These are phyloP conservation scores for Penicillium nordicum DNA, from an alignment of 2,329 filamentous ascomycete species.

Conservation along the genomic window DNA sequence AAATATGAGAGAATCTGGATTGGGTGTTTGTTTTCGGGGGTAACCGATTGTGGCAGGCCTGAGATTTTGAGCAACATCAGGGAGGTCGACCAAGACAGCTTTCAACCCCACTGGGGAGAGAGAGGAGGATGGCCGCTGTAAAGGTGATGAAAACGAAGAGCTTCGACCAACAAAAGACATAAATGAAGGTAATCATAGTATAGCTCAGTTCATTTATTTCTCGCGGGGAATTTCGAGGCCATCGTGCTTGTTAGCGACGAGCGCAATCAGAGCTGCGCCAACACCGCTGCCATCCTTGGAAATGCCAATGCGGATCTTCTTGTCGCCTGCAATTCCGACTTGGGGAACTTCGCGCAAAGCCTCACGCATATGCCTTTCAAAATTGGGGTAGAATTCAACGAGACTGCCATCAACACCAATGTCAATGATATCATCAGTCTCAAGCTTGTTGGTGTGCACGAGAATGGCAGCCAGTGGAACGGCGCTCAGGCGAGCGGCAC, in stretches of 20 bases:
- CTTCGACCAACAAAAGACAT: neutral
- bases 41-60: neutral
- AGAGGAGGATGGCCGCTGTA: neutral
- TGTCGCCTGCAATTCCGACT: constrained; percentile 74
- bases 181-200: neutral
- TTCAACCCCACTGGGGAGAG: neutral
- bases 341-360: constrained; percentile 71
- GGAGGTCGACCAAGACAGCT: neutral
- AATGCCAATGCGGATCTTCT: constrained; percentile 87
- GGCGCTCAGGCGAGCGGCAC: constrained; percentile 81
- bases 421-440: constrained; percentile 69
- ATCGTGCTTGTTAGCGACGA: constrained; percentile 65
- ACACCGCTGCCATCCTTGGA: constrained; percentile 95
- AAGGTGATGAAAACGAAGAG: neutral
- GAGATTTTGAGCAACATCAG: neutral
- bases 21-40: constrained; percentile 3
- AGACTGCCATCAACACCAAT: constrained; percentile 92
- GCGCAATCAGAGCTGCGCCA: constrained; percentile 90
- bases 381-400: constrained; percentile 93
- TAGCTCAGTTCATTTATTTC: constrained; percentile 9
- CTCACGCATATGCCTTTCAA: constrained; percentile 82
- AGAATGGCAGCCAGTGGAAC: constrained; percentile 84
- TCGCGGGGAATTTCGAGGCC: constrained; percentile 12
- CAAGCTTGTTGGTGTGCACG: constrained; percentile 71
- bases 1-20: neutral